Conservation (phyloP, 2,329 filamentous ascomycete genomes). For the Penicillium sp. region DNA sequence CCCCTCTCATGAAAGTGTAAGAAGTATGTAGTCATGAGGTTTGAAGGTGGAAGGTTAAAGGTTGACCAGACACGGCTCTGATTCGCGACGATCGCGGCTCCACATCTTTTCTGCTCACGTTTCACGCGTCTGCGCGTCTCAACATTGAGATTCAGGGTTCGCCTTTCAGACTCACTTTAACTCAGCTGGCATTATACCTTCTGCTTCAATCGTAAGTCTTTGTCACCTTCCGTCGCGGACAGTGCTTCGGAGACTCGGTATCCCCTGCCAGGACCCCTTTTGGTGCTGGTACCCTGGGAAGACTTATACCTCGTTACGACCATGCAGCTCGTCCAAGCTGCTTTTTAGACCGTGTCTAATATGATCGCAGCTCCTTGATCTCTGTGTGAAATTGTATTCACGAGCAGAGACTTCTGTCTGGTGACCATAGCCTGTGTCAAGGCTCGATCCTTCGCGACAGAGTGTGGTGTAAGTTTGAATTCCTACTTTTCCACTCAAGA, state of each 20-base stretch:
- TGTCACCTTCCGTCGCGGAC: neutral
- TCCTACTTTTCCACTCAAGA: neutral
- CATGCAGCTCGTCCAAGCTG: neutral
- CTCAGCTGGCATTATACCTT: neutral
- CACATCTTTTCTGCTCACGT: constrained; percentile 19
- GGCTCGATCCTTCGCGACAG: neutral
- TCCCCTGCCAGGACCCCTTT: neutral
- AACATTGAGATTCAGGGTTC: constrained; percentile 10
- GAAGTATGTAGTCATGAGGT: neutral
- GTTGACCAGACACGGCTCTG: neutral
- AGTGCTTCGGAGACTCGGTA: neutral
- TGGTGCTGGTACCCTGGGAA: neutral
- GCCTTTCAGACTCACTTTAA: constrained; percentile 2
- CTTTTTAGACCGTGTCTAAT: neutral
- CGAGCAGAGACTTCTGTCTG: neutral
- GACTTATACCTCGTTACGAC: neutral
- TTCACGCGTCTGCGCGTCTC: constrained; percentile 27
- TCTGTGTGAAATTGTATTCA: neutral
- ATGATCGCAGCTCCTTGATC: neutral
- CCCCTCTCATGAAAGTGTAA: neutral
- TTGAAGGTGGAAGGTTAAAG: neutral
- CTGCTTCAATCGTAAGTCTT: neutral
- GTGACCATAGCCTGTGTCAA: neutral
- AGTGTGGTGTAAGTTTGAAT: constrained; percentile 3
- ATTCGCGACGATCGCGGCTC: constrained; percentile 5